Conservation (phyloP, 495 filamentous ascomycete genomes). For the Talaromyces ruber region DNA sequence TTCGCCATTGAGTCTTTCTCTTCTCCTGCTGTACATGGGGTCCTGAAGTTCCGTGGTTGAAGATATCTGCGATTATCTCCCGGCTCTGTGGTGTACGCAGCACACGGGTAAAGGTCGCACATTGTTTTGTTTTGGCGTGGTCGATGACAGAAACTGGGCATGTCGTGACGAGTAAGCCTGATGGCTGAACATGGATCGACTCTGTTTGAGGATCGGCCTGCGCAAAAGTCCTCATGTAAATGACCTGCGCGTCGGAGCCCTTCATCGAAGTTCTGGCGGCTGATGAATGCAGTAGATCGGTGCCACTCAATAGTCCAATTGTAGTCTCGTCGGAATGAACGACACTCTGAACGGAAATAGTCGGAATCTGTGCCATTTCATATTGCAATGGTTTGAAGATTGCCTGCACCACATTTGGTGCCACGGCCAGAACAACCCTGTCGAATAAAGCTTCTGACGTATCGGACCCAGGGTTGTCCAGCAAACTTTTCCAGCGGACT, state of each 20-base stretch:
- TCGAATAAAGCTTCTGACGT: conserved; percentile 26
- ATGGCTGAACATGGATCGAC: background rate
- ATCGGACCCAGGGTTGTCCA: background rate
- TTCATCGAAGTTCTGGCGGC: background rate
- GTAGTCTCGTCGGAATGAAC: background rate
- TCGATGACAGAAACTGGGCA: conserved; percentile 23
- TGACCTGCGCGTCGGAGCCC: background rate
- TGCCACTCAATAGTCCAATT: background rate
- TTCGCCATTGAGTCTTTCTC: conserved; percentile 32
- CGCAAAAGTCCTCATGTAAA: background rate
- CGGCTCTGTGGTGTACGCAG: conserved; percentile 23
- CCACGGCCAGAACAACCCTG: conserved; percentile 35
- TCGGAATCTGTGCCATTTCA: background rate
- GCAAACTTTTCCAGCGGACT: background rate
- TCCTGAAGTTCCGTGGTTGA: conserved; percentile 10
- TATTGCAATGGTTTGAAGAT: conserved; percentile 17
- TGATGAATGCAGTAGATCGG: background rate
- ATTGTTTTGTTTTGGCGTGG: conserved; percentile 18
- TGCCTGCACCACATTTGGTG: conserved; percentile 28
- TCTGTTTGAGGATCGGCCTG: background rate
- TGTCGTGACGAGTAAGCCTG: conserved; percentile 26
- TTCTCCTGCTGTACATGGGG: background rate
- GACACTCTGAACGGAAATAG: background rate
- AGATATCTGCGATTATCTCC: conserved; percentile 24
- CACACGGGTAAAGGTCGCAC: conserved; percentile 21